Evolutionary conservation across 1,284 basidiomycete genomes (phyloP), one percentile per base, ranked within the genome.

Genomic region (Termitomyces sp.): DNA sequence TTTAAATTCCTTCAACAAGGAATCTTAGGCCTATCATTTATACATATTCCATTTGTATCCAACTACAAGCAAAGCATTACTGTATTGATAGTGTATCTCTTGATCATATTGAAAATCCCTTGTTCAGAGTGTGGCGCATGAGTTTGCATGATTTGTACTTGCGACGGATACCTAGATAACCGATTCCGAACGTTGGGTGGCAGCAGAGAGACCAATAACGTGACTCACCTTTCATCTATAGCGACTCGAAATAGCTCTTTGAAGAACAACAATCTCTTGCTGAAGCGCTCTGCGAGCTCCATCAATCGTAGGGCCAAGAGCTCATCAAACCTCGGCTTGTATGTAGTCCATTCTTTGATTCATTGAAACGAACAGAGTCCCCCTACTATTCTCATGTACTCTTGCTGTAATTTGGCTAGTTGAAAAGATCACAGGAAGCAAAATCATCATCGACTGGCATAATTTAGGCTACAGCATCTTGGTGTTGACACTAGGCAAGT

Each of bases 371-470:
- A n/a, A 8, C 41, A 97, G 91, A 99, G 97, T 63, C 97, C 97
- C 11, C 97, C 97, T 2, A 93, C 91, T 50, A 93, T 99, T 21
- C 97, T 97, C 0, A n/a, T n/a, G n/a, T n/a, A 96, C 96, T 0
- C 81, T 99, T 11, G 82, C 86, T 1, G 73, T 99, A 8, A 91
- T 93, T 1, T 89, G 91, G 73, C 67, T 93, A 37, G 83, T 89
- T 0, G 80, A 80, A 19, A 68, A 72, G 46, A 64, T 92, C 4
- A 78, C 84, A 14, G 84, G 88, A 1, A 87, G 86, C 57, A 91
- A 90, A 62, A 76, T 99, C 55, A 88, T 99, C 52, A 96, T 99
- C 56, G 97, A 99, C 71, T 99, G 97, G 97, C 97, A 99, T 68
- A 99, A 99, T 67, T 81, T 96, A 8, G 95, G 94, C 6, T 96